Conservation (phyloP, 441 rosid species). For the Corymbia citriodora region DNA sequence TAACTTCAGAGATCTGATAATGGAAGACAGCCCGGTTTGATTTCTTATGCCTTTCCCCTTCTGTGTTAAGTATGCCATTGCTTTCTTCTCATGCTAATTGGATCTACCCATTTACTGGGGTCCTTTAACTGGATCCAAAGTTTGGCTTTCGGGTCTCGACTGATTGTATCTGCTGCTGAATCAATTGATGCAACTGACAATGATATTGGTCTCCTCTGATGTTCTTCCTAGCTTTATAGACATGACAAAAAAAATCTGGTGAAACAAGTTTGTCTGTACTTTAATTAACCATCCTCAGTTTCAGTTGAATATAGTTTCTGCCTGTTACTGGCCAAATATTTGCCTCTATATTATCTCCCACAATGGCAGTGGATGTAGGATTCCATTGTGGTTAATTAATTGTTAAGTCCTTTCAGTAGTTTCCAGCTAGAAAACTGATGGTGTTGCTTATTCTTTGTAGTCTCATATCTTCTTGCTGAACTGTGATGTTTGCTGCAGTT, state of each 20-base stretch:
- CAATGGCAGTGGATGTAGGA: not conserved
- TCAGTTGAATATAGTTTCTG: not conserved
- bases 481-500: slow-evolving; percentile 19
- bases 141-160: not conserved
- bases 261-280: not conserved
- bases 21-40: slow-evolving; percentile 15
- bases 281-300: not conserved
- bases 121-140: not conserved
- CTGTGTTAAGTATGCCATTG: not conserved
- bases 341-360: not conserved
- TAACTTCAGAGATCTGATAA: slow-evolving; percentile 14
- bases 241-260: not conserved
- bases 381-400: not conserved
- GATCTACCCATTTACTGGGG: not conserved
- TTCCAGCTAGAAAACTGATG: not conserved
- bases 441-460: not conserved
- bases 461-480: slow-evolving; percentile 17
- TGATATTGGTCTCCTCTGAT: not conserved
- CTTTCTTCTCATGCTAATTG: not conserved
- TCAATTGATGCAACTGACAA: not conserved
- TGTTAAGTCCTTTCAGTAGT: not conserved
- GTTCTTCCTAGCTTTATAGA: not conserved
- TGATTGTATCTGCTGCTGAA: not conserved
- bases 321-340: not conserved
- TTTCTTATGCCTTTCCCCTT: not conserved